A percentile compares a stretch with the other conserved stretches of the same genome.
Conservation (phyloP, 225 moss, liverwort and hornwort genomes). For the Takakia lepidozioides region DNA sequence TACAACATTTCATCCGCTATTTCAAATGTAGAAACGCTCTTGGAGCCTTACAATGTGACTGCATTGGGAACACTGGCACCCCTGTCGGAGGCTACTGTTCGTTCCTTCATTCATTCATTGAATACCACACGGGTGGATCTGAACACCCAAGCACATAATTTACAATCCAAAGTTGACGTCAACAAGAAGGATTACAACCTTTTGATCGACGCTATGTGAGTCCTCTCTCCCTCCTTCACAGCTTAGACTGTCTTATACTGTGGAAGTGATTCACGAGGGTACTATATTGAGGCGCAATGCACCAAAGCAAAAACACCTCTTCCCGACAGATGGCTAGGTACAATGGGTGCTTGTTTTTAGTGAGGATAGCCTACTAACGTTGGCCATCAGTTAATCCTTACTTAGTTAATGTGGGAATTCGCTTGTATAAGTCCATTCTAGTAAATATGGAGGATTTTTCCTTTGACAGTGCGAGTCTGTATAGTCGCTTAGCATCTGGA, state of each 20-base stretch:
- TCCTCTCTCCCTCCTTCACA: too few species aligned
- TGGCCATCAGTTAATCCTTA: too few species aligned
- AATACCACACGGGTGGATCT: constrained; percentile 26
- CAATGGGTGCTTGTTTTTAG: neutral
- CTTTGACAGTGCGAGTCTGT: neutral
- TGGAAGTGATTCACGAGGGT: neutral
- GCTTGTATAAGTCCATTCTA: too few species aligned
- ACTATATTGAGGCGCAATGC: too few species aligned
- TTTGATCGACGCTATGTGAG: constrained; percentile 41
- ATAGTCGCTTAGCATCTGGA: too few species aligned
- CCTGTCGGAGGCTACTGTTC: too few species aligned
- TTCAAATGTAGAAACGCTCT: constrained; percentile 14
- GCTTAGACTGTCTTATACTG: neutral
- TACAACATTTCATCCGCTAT: constrained; percentile 32
- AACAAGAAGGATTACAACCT: constrained; percentile 45
- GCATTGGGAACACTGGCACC: constrained; percentile 13
- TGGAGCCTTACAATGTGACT: constrained; percentile 16
- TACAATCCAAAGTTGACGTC: constrained; percentile 32
- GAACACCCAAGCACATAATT: constrained; percentile 18
- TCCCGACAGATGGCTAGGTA: neutral
- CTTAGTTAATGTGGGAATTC: too few species aligned
- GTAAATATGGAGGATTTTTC: neutral
- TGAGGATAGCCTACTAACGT: neutral
- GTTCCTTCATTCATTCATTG: too few species aligned
- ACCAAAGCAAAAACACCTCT: neutral